These are phyloP conservation scores for Umbellularia californica DNA, from an alignment of 164 flowering plant genomes.

Conservation along the genomic window DNA sequence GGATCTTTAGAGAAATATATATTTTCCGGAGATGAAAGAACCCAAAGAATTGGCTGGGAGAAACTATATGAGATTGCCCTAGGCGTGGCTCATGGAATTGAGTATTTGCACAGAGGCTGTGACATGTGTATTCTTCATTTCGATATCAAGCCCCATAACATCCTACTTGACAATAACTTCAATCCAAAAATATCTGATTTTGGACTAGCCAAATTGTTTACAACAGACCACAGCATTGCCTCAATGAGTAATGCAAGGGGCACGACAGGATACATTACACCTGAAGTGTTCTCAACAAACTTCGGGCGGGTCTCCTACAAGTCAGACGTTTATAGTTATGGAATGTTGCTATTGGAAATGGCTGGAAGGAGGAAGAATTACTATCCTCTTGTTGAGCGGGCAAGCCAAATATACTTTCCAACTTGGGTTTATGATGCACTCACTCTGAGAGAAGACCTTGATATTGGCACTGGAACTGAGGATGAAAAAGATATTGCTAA, in stretches of 20 bases:
- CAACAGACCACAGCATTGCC: background rate
- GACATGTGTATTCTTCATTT: constrained; percentile 13
- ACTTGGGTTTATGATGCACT: constrained; percentile 11
- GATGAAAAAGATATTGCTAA: background rate
- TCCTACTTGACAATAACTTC: constrained; percentile 10
- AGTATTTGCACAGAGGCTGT: constrained; percentile 12
- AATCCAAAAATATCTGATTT: constrained; percentile 18
- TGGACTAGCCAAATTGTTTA: constrained; percentile 13
- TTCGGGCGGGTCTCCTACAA: constrained; percentile 10
- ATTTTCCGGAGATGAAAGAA: background rate
- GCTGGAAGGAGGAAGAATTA: constrained; percentile 8
- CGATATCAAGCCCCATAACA: constrained; percentile 21
- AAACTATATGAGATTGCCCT: constrained; percentile 10
- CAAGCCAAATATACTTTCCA: constrained; percentile 13
- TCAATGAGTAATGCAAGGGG: constrained; percentile 3
- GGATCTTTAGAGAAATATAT: constrained; percentile 12
- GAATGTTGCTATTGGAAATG: constrained; percentile 16
- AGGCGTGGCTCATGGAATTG: constrained; percentile 12
- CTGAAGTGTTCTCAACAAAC: constrained; percentile 4
- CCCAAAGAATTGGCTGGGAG: constrained; percentile 7
- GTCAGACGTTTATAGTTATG: constrained; percentile 14
- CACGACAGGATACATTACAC: constrained; percentile 11
- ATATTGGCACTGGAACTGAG: background rate
- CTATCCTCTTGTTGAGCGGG: background rate
- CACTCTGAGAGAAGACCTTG: background rate